Evolutionary conservation across 805 yeast genomes (phyloP).

Genomic region (Yamadazyma nakazawae): DNA sequence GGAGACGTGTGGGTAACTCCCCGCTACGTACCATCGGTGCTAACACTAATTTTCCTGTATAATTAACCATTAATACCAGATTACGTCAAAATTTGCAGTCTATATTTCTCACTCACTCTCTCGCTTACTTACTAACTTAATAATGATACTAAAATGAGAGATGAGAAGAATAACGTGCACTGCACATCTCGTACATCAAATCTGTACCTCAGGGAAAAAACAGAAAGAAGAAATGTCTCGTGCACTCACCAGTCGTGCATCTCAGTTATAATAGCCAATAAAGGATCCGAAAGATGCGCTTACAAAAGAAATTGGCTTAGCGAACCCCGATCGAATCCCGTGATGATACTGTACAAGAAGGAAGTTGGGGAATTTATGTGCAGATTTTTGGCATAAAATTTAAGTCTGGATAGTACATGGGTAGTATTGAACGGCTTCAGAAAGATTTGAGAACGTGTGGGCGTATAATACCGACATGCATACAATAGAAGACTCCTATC

Average conservation of each 20-base stretch:
- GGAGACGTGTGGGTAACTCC: constrained; percentile 83
- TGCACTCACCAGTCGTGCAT: background rate
- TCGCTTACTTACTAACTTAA: too few relatives aligned
- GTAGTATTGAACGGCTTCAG: too few relatives aligned
- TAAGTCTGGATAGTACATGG: too few relatives aligned
- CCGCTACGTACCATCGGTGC: constrained; percentile 99
- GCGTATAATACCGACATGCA: too few relatives aligned
- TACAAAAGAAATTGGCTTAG: background rate
- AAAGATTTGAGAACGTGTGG: too few relatives aligned
- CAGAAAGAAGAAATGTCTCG: background rate
- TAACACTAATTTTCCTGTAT: constrained; percentile 73
- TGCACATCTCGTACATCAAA: background rate
- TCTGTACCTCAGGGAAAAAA: background rate
- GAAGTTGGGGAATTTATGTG: background rate
- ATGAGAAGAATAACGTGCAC: background rate
- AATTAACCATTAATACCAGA: constrained; percentile 30
- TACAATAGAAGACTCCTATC: too few relatives aligned
- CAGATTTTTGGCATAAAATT: background rate
- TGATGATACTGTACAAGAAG: background rate
- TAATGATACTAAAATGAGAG: too few relatives aligned
- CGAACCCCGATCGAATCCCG: background rate
- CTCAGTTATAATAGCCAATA: background rate
- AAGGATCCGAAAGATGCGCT: background rate
- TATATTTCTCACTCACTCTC: background rate
- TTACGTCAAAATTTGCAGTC: background rate